Conservation (phyloP, 2,329 filamentous ascomycete genomes). For the Apiospora kogelbergensis region DNA sequence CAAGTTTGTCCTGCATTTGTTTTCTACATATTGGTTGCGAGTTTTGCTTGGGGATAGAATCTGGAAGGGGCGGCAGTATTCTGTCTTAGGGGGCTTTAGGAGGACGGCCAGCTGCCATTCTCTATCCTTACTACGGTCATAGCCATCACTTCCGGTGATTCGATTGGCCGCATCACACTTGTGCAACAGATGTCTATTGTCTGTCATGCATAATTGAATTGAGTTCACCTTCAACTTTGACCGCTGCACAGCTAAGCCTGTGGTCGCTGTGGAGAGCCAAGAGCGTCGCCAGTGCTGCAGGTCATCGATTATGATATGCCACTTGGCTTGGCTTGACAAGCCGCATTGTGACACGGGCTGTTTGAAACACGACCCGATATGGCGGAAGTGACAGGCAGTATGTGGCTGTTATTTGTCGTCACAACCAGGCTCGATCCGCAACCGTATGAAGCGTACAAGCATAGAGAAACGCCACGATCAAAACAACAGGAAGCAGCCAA, state of each 20-base stretch:
- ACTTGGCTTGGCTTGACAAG: too few relatives aligned
- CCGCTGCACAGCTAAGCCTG: too few relatives aligned
- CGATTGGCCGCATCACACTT: too few relatives aligned
- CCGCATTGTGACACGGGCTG: too few relatives aligned
- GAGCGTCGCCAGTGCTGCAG: too few relatives aligned
- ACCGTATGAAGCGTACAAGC: neutral
- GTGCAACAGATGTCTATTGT: too few relatives aligned
- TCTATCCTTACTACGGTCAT: neutral
- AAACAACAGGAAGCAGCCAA: neutral
- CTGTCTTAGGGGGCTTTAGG: neutral
- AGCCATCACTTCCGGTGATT: too few relatives aligned
- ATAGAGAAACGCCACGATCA: neutral
- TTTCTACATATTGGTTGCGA: neutral
- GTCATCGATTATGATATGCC: too few relatives aligned
- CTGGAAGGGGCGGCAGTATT: neutral
- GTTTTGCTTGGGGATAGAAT: neutral
- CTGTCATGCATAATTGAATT: too few relatives aligned
- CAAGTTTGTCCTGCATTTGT: neutral
- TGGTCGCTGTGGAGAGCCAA: too few relatives aligned
- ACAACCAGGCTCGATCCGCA: neutral
- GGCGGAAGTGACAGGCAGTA: neutral
- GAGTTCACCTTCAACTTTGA: too few relatives aligned
- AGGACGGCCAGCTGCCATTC: neutral
- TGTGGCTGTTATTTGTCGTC: neutral
- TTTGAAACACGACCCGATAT: neutral